Evolutionary conservation across 352 stramenopile genomes (phyloP), one percentile per base, ranked within the genome.

Genomic region (Phytophthora idaei): DNA sequence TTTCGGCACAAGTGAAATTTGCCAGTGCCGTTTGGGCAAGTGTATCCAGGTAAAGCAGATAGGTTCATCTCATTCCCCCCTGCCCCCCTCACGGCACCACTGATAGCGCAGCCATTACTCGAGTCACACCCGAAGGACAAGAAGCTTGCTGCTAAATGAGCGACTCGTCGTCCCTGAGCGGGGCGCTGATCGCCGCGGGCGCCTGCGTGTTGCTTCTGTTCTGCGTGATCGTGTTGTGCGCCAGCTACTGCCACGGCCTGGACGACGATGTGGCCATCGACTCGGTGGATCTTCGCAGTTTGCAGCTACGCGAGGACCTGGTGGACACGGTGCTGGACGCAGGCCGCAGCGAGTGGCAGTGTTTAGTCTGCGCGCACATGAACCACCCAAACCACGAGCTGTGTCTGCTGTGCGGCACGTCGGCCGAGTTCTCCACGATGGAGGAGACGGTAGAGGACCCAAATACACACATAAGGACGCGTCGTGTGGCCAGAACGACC

Each of bases 361-460:
- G 84, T 63, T 58, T 91, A 53, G 83, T 92, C 10, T 92, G 84
- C 56, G 75, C 80, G 45, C 83, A 92, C 56, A 74, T 90, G 69
- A 92, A 92, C 56, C 84, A 92, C 56, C 84, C 84, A 5, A 83
- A 87, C 58, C 79, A 88, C 49, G 63, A 77, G 36, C 64, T 72
- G 44, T 92, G 84, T 73, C 65, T 73, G 47, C 69, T 92, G 50
- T 92, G 84, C 54, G 84, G 84, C 45, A 84, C 84, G 21, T 80
- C 83, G 34, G 74, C 76, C 53, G 84, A 89, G 60, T 78, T 79
- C 25, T 86, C 80, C 5, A 74, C 64, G 6, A 77, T 83, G 55
- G 69, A 80, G 51, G 73, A 73, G 57, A 73, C 61, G 9, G 56
- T 74, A 48, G 71, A 85, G 29, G 64, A 73, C 50, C 56, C 64